Base-by-base conservation (phyloP, 208 protist species). In the Crithidia thermophila region DNA sequence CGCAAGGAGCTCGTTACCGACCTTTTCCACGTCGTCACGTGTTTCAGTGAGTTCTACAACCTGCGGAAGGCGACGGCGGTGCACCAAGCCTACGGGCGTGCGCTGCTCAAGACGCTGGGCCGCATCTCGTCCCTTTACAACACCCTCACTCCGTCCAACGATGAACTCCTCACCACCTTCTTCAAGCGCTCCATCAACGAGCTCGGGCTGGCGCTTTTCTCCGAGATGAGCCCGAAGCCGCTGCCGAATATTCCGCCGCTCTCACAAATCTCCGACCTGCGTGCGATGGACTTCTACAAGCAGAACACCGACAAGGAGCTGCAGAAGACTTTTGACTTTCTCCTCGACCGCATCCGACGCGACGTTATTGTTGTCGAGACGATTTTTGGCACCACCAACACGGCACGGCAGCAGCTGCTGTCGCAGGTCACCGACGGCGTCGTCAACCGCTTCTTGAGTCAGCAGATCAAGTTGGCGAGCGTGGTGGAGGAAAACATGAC, bases 341-440 rank as follows among this genome's bases (percentile, higher is more conserved):
- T 95, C 7, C 59, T 87, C 6, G 75, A 87, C n/a, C 78, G 80
- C 66, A 80, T 89, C 28, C 63, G 76, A n/a, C 87, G 87, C 6
- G 85, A 95, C 46, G 81, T 89, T 1, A 82, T 93, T 43, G 71
- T 93, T 21, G 90, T 95, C 3, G 87, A 95, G 65, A 88, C 87
- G 2, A 85, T 93, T 51, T 93, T 93, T 57, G 90, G 90, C 42
- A 91, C 72, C 43, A 87, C 79, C 20, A 80, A 79, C 68, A 88
- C 81, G 13, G 84, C 86, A 11, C 84, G 87, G 0, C 90, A 93
- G 64, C 90, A 95, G 79, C 72, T 95, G 16, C 81, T 95, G 30
- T 65, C 75, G 6, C 70, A 82, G 45, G 82, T 93, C 10, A 93
- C 82, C 18, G 87, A 95, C 27, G 77, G 81, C 34, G 90, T 95